Evolutionary conservation across 306 rosid species (phyloP).

Genomic region (Oxytropis ochrocephala): DNA sequence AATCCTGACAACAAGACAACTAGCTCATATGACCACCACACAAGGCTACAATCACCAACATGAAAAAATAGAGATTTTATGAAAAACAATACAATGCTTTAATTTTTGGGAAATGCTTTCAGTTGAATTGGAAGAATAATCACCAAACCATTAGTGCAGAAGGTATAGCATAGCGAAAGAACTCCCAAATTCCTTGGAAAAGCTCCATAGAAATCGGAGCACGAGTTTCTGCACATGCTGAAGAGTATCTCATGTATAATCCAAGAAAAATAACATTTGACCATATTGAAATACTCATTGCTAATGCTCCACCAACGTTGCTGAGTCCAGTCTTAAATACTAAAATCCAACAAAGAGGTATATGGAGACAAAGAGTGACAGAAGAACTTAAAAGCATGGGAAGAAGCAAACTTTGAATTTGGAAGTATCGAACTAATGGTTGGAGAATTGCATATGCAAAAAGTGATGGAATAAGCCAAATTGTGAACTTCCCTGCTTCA

Average conservation of each 20-base stretch:
- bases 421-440: constrained; percentile 57
- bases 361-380: constrained; percentile 35
- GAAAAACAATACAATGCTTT: not conserved
- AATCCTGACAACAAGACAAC: constrained; percentile 59
- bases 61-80: not conserved
- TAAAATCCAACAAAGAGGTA: constrained; percentile 69
- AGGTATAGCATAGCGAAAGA: constrained; percentile 61
- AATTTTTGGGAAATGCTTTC: not conserved
- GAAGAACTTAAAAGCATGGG: constrained; percentile 60
- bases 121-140: not conserved
- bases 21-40: constrained; percentile 74
- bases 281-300: constrained; percentile 66
- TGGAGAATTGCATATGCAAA: constrained; percentile 60
- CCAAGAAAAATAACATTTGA: constrained; percentile 47
- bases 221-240: constrained; percentile 45
- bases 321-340: constrained; percentile 52
- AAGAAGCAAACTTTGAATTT: constrained; percentile 53
- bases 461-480: constrained; percentile 69
- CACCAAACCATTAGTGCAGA: constrained; percentile 78
- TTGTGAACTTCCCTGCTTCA: constrained; percentile 55
- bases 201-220: constrained; percentile 47
- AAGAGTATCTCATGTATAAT: constrained; percentile 46
- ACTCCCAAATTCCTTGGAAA: constrained; percentile 47
- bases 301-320: constrained; percentile 66
- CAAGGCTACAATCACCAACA: constrained; percentile 39